These are phyloP conservation scores for Ceratobasidium sp. DNA, from an alignment of 1,284 basidiomycete genomes.

Conservation along the genomic window DNA sequence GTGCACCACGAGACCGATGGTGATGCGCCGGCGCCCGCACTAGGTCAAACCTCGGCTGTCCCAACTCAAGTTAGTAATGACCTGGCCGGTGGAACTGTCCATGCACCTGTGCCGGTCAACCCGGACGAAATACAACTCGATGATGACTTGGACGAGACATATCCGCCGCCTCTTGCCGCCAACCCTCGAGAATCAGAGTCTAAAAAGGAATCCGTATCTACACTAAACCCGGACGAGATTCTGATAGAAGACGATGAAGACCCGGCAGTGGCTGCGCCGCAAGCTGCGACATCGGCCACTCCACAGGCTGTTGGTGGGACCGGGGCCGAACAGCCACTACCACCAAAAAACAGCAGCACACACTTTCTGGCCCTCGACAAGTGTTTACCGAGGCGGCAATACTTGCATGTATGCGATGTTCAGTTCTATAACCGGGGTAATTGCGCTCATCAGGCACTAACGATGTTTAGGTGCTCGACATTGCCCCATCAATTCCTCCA, in stretches of 20 bases:
- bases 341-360: slow-evolving; percentile 54
- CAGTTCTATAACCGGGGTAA: not conserved
- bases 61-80: not conserved
- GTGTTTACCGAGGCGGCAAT: slow-evolving; percentile 80
- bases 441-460: not conserved
- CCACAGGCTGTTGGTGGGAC: slow-evolving; percentile 60
- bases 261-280: slow-evolving; percentile 35
- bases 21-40: slow-evolving; percentile 9
- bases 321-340: slow-evolving; percentile 48
- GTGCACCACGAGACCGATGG: slow-evolving; percentile 59
- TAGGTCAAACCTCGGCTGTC: slow-evolving; percentile 9
- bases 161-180: not conserved
- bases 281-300: slow-evolving; percentile 40
- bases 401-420: slow-evolving; percentile 74
- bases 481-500: slow-evolving; percentile 51
- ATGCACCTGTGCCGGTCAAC: slow-evolving; percentile 18
- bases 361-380: slow-evolving; percentile 94
- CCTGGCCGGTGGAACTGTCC: slow-evolving; percentile 3
- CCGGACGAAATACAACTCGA: slow-evolving; percentile 34
- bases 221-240: slow-evolving; percentile 70
- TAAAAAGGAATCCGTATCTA: slow-evolving; percentile 7
- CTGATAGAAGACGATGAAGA: slow-evolving; percentile 61
- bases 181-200: not conserved
- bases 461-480: slow-evolving; percentile 68
- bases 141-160: slow-evolving; percentile 33